Evolutionary conservation across 805 yeast species (phyloP).

Genomic region (Nakazawaea pomicola): DNA sequence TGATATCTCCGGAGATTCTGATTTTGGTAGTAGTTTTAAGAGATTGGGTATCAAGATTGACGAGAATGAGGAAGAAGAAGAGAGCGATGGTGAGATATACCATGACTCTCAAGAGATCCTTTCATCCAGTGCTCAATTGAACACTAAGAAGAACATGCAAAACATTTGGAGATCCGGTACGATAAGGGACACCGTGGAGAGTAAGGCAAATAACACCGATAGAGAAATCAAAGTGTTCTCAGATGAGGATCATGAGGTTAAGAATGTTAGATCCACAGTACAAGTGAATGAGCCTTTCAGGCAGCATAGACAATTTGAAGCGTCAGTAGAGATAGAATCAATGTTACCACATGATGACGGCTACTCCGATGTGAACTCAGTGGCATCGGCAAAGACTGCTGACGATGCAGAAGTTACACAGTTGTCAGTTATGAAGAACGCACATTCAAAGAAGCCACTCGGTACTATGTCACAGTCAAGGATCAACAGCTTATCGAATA

Average conservation of each 20-base stretch:
- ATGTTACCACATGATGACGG: conserved; percentile 1
- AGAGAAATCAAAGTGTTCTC: background rate
- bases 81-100: conserved; percentile 12
- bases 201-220: no score
- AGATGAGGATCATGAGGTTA: conserved; percentile 11
- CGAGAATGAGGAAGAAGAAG: conserved; percentile 19
- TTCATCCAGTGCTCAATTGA: background rate
- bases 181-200: no score
- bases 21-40: conserved; percentile 39
- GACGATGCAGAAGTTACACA: conserved; percentile 16
- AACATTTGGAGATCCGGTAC: conserved; percentile 13
- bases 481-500: conserved; percentile 13
- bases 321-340: conserved; percentile 4
- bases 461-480: conserved; percentile 13
- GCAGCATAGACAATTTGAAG: conserved; percentile 5
- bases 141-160: background rate
- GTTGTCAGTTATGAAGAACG: conserved; percentile 14
- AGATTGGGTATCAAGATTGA: conserved; percentile 22
- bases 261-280: conserved; percentile 2
- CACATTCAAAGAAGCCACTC: conserved; percentile 17
- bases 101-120: conserved; percentile 11
- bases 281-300: background rate
- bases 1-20: conserved; percentile 43
- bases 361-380: background rate
- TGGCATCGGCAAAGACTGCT: background rate